phyloP scores from a whole-genome alignment of 2,329 filamentous ascomycete genomes.

The Cadophora luteo-olivacea region DNA sequence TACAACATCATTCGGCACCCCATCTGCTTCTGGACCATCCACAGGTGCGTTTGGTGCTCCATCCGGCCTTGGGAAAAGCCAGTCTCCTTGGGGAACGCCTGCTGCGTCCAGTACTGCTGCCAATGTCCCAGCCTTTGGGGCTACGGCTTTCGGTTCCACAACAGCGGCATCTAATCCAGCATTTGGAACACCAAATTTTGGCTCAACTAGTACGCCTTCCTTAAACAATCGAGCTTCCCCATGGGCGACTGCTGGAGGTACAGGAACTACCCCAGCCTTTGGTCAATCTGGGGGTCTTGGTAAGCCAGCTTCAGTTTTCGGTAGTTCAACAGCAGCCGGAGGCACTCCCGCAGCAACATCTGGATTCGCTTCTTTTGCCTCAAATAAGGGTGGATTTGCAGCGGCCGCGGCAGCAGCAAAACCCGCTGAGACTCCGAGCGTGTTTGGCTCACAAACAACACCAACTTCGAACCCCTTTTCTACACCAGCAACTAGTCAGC shows the following conservation, averaged over 20 bases:
- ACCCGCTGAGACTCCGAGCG: conserved; percentile 41
- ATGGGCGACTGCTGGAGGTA: conserved; percentile 53
- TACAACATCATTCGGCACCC: conserved; percentile 44
- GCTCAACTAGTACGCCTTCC: conserved; percentile 48
- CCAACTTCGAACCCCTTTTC: conserved; percentile 42
- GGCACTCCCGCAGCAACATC: conserved; percentile 47
- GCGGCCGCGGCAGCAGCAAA: conserved; percentile 38
- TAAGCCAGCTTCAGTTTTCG: conserved; percentile 47
- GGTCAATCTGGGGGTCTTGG: conserved; percentile 60
- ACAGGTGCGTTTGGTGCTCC: conserved; percentile 45
- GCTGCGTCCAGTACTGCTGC: conserved; percentile 43
- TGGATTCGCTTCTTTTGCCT: conserved; percentile 61
- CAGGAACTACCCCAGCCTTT: conserved; percentile 52
- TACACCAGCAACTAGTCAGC: conserved; percentile 39
- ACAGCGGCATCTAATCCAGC: conserved; percentile 46
- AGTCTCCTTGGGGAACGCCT: conserved; percentile 58
- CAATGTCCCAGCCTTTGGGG: conserved; percentile 45
- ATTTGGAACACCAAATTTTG: conserved; percentile 55
- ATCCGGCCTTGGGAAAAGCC: conserved; percentile 55
- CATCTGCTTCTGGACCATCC: conserved; percentile 49
- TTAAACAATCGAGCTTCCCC: conserved; percentile 55
- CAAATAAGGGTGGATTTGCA: conserved; percentile 59
- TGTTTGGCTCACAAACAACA: conserved; percentile 39
- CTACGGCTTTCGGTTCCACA: conserved; percentile 54
- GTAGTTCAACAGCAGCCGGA: conserved; percentile 38